These are phyloP conservation scores for Lachnellula willkommii DNA, from an alignment of 2,329 filamentous ascomycete species.

Conservation along the genomic window DNA sequence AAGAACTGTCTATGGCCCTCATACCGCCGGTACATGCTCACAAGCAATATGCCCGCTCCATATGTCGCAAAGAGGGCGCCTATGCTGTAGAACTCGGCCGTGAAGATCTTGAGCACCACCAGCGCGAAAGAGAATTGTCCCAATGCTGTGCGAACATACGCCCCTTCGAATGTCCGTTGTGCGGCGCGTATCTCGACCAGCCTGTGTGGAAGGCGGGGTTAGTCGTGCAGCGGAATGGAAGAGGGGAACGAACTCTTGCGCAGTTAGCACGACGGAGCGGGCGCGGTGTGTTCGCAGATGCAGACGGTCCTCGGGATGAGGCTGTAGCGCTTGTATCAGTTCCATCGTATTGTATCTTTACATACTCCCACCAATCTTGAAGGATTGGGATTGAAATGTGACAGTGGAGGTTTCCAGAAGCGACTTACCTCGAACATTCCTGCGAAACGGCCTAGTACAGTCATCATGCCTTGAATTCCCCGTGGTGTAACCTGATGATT, in stretches of 20 bases:
- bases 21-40: constrained; percentile 78
- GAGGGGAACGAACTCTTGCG: constrained; percentile 50
- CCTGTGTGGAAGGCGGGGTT: constrained; percentile 20
- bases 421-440: constrained; percentile 25
- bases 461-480: not conserved
- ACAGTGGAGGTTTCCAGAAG: not conserved
- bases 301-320: constrained; percentile 67
- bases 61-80: constrained; percentile 95
- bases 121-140: constrained; percentile 94
- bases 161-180: constrained; percentile 94
- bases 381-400: not conserved
- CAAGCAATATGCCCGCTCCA: constrained; percentile 75
- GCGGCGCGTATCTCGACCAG: constrained; percentile 92
- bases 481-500: not conserved
- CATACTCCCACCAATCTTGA: not conserved
- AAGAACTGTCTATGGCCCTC: constrained; percentile 96
- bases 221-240: constrained; percentile 1
- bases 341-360: not conserved
- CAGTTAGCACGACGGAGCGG: constrained; percentile 73
- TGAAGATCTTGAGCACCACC: constrained; percentile 95
- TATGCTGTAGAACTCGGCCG: constrained; percentile 90
- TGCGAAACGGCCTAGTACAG: not conserved
- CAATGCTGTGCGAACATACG: constrained; percentile 90
- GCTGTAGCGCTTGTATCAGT: constrained; percentile 36
- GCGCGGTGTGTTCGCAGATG: constrained; percentile 78